Conservation (phyloP, 441 rosid genomes). For the Erodium texanum region DNA sequence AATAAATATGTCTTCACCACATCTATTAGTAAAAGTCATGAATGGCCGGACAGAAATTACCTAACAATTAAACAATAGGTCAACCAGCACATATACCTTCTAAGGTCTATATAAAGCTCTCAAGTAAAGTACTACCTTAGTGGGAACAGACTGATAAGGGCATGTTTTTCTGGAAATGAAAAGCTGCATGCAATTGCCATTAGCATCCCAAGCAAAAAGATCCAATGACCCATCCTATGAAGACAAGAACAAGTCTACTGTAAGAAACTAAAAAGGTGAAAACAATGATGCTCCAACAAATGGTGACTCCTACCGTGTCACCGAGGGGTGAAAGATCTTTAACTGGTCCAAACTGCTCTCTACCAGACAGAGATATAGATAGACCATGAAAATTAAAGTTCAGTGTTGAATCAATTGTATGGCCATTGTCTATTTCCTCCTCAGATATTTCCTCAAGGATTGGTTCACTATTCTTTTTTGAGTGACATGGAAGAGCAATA, state of each 20-base stretch:
- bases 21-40: constrained; percentile 91
- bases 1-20: constrained; percentile 70
- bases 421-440: constrained; percentile 76
- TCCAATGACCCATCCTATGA: constrained; percentile 93
- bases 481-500: constrained; percentile 45
- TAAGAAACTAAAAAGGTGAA: constrained; percentile 9
- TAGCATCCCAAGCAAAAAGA: constrained; percentile 64
- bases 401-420: constrained; percentile 87
- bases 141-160: constrained; percentile 75
- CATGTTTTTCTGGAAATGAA: constrained; percentile 83
- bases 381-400: constrained; percentile 70
- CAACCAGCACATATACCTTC: constrained; percentile 15
- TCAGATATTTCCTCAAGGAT: constrained; percentile 57
- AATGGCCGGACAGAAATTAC: constrained; percentile 88
- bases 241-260: constrained; percentile 15
- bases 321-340: constrained; percentile 86
- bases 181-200: constrained; percentile 70
- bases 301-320: constrained; percentile 59
- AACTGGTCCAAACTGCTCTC: constrained; percentile 59
- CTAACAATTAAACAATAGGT: constrained; percentile 30
- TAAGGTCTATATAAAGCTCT: background rate
- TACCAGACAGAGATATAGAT: constrained; percentile 45
- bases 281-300: constrained; percentile 15
- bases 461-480: constrained; percentile 36
- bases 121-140: constrained; percentile 50